Base-by-base conservation (phyloP, 2,329 filamentous ascomycete genomes). In the Colletotrichum orbiculare region DNA sequence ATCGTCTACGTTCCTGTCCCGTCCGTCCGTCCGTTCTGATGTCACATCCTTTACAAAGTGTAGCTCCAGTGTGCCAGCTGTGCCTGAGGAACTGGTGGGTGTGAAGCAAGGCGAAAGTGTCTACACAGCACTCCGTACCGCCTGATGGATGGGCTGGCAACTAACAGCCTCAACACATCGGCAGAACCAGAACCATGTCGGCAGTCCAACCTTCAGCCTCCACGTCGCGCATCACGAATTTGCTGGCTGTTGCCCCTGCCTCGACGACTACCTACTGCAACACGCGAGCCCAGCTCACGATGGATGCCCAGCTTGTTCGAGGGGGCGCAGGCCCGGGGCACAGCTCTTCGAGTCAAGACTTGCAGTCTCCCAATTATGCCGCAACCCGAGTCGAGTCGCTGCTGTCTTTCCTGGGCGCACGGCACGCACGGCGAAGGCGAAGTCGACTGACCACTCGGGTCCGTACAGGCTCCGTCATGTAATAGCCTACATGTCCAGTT, bases 141-240 rank as follows among this genome's bases (percentile, higher is more conserved):
- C 25, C 25, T 25, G 25, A 25, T 25, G 25, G 25, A 25, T 25
- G 25, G 25, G 25, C 25, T 25, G 25, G 25, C 25, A 25, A 25
- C 25, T 25, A 63, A 63, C 63, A 46, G 53, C 63, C 53, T 66
- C 63, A 63, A 43, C 47, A 52, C 25, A 17, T 45, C 37, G 38
- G 52, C 53, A 39, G 37, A 47, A 43, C 25, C 25, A 25, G 25
- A 25, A 25, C 25, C 25, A 25, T 25, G 25, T 25, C 25, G 25
- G 25, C 25, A 25, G 25, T 25, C 25, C 25, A 5, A 25, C 33
- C 52, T 48, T 45, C 34, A 42, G 52, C 53, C 15, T 56, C 58
- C n/a, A 43, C 38, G 13, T 11, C 33, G 15, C 15, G 39, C 37
- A 34, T 12, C 13, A 17, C 17, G 17, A 8, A 2, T 17, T n/a